Base-by-base conservation (phyloP, 1,284 basidiomycete species). In the Mycosarcoma mackinlayi region DNA sequence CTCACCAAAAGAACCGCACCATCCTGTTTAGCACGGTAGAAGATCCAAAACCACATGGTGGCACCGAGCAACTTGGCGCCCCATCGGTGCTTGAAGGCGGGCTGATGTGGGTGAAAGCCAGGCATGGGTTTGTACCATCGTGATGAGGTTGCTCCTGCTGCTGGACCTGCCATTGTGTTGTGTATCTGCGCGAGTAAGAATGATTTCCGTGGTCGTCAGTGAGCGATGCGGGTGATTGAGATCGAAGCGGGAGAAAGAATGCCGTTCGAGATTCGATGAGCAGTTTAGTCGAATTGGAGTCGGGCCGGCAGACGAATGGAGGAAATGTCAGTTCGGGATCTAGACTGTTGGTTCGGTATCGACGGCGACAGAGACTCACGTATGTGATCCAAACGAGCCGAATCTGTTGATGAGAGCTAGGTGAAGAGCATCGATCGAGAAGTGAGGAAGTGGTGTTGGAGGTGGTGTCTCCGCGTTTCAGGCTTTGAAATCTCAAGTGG, bases 31-130 rank as follows among this genome's bases (percentile, higher is more conserved):
- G 75, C 76, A 13, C 80, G 61, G 58, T 81, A 81, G 35, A 82
- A 73, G 60, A 82, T 78, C 75, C 75, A 82, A 62, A 82, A 82
- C 78, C 78, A 80, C 79, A 81, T 81, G 40, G 77, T 76, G 6
- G 72, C 80, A 25, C 80, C 80, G 18, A 82, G 62, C 16, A 82
- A 45, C 56, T 76, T 78, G 41, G 80, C 78, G 6, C 67, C 69
- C 54, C 60, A 74, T 11, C 77, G 57, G 55, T 82, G 80, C 49
- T 71, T 73, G 46, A 78, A 67, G 3, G 78, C 70, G 35, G 80
- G 80, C 18, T 59, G 67, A 56, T 82, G 80, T 24, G 80, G 80
- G 44, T 67, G 60, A 54, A 82, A 82, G 35, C 77, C 78, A 19
- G 60, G 45, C 56, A 68, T 72, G 33, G 80, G 76, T 37, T 55